These are phyloP conservation scores for Eragrostis nindensis DNA, from an alignment of 176 grass and related monocot genomes.

Conservation along the genomic window DNA sequence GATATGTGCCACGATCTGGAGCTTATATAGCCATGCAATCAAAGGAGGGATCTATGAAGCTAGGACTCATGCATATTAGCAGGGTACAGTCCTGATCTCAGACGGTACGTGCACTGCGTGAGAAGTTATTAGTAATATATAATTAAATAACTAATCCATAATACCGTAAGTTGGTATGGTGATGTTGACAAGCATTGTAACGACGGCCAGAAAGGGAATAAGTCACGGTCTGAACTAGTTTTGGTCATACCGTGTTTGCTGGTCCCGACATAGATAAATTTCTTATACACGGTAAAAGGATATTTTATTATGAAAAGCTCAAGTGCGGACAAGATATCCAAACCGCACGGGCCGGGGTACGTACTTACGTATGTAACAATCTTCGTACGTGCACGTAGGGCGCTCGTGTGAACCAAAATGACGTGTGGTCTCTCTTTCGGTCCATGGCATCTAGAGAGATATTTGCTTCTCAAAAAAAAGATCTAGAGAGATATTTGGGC, in stretches of 20 bases:
- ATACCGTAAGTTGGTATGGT: not conserved
- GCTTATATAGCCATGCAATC: slow-evolving; percentile 19
- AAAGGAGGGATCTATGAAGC: not conserved
- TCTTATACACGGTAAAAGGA: not conserved
- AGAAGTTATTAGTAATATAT: not conserved
- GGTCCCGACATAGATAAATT: not conserved
- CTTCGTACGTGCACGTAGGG: too few relatives aligned
- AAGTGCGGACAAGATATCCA: not conserved
- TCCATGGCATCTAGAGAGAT: too few relatives aligned
- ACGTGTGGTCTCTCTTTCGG: too few relatives aligned
- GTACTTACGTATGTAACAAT: too few relatives aligned
- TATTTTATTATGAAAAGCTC: not conserved
- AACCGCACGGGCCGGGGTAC: too few relatives aligned
- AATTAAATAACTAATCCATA: not conserved
- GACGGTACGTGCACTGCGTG: slow-evolving; percentile 17
- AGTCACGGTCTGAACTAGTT: not conserved
- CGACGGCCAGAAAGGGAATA: not conserved
- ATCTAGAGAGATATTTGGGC: too few relatives aligned
- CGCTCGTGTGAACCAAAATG: too few relatives aligned
- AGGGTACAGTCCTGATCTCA: not conserved
- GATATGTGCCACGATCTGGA: not conserved
- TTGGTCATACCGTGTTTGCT: not conserved
- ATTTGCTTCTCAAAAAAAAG: too few relatives aligned
- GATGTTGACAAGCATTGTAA: not conserved
- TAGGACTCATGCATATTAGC: not conserved